Conservation (phyloP, 345 rosid genomes). For the Trapa bicornis region DNA sequence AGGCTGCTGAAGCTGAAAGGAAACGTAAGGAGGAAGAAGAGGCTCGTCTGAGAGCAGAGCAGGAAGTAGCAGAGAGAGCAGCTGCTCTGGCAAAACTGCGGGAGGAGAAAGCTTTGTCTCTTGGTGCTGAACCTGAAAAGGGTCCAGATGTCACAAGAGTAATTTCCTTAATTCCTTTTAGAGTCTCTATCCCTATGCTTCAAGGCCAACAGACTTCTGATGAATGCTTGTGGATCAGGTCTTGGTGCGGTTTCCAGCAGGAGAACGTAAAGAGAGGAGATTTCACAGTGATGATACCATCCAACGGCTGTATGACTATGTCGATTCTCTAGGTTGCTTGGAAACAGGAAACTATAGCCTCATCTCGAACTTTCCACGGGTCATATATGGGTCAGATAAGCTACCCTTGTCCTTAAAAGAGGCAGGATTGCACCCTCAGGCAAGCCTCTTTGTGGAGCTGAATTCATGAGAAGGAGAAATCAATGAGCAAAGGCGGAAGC, state of each 20-base stretch:
- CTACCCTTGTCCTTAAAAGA: conserved; percentile 50
- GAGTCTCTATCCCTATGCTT: neutral
- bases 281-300: conserved; percentile 48
- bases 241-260: conserved; percentile 78
- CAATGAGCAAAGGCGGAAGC: neutral
- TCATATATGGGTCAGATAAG: conserved; percentile 56
- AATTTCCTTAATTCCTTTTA: conserved; percentile 6
- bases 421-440: conserved; percentile 96
- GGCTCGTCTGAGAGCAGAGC: conserved; percentile 69
- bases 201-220: neutral
- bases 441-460: conserved; percentile 92
- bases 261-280: conserved; percentile 94
- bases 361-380: conserved; percentile 82
- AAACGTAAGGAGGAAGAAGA: conserved; percentile 85
- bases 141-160: conserved; percentile 87
- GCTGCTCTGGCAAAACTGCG: conserved; percentile 64
- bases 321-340: conserved; percentile 81
- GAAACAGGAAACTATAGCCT: conserved; percentile 65
- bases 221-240: conserved; percentile 28
- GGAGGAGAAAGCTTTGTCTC: conserved; percentile 77
- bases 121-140: conserved; percentile 83
- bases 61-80: conserved; percentile 78
- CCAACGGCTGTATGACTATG: conserved; percentile 64
- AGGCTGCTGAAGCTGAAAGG: conserved; percentile 91
- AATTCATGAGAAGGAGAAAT: conserved; percentile 24